These are phyloP conservation scores for Aspergillus indologenus DNA, from an alignment of 495 filamentous ascomycete genomes.

Conservation along the genomic window DNA sequence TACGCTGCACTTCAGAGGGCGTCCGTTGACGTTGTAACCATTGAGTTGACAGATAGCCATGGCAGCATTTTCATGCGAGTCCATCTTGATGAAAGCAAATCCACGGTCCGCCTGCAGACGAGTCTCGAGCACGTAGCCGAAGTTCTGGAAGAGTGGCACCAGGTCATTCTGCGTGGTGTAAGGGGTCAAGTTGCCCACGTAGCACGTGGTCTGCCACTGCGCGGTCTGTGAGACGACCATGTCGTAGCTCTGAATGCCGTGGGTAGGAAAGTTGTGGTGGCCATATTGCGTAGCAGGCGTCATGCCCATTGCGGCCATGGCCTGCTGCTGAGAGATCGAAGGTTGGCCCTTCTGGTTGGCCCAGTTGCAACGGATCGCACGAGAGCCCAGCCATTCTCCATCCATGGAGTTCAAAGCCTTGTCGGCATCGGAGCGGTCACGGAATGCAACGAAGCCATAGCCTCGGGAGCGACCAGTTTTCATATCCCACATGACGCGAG, in stretches of 20 bases:
- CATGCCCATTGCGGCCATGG: slow-evolving; percentile 98
- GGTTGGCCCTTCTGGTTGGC: slow-evolving; percentile 99
- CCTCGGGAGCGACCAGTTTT: slow-evolving; percentile 97
- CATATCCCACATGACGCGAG: slow-evolving; percentile 99
- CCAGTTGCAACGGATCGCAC: slow-evolving; percentile 99
- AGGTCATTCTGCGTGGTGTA: slow-evolving; percentile 97
- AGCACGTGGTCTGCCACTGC: slow-evolving; percentile 97
- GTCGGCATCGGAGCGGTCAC: slow-evolving; percentile 90
- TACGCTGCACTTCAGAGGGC: slow-evolving; percentile 98
- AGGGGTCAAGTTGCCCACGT: slow-evolving; percentile 95
- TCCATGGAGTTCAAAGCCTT: slow-evolving; percentile 97
- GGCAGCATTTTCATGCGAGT: slow-evolving; percentile 94
- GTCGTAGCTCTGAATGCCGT: slow-evolving; percentile 94
- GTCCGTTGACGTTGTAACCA: slow-evolving; percentile 95
- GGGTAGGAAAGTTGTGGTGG: slow-evolving; percentile 96
- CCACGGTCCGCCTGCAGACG: slow-evolving; percentile 97
- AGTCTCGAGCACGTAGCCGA: slow-evolving; percentile 94
- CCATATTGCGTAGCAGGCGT: slow-evolving; percentile 80
- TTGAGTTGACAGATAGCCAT: slow-evolving; percentile 98
- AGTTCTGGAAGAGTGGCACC: slow-evolving; percentile 96
- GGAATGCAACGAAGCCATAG: slow-evolving; percentile 98
- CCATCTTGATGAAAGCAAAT: slow-evolving; percentile 99
- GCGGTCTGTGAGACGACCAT: slow-evolving; percentile 98
- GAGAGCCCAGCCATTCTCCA: slow-evolving; percentile 98
- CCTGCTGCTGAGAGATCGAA: slow-evolving; percentile 94